Percentiles rank a stretch among this genome's conserved stretches.
phyloP scores from a whole-genome alignment of 2,329 filamentous ascomycete species.

The Neofusicoccum laricinum region DNA sequence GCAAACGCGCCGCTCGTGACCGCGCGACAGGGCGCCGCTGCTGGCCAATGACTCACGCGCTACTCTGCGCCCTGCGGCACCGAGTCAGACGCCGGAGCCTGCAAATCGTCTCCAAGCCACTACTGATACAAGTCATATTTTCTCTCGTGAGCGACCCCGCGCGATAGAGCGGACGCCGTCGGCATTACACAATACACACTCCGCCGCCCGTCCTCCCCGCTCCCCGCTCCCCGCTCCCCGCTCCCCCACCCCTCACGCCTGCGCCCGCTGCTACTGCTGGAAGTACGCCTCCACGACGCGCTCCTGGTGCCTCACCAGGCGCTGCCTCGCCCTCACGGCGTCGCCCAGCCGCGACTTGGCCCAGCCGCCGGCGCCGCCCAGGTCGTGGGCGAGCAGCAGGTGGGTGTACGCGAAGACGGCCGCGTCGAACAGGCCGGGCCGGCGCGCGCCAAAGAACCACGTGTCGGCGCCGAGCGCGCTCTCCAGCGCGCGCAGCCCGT shows the following conservation, averaged over 20 bases:
- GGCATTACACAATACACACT: background rate
- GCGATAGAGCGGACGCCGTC: background rate
- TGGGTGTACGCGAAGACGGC: constrained; percentile 87
- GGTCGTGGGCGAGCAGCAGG: constrained; percentile 64
- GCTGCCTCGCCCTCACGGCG: constrained; percentile 55
- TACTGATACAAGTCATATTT: constrained; percentile 2
- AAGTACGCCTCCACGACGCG: constrained; percentile 55
- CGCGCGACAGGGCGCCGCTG: background rate
- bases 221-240: background rate
- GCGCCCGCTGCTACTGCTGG: constrained; percentile 19
- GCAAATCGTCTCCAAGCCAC: background rate
- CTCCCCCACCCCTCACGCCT: background rate
- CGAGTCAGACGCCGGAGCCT: background rate
- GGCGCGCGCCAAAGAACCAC: constrained; percentile 59
- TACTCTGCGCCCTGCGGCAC: background rate
- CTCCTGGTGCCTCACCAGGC: constrained; percentile 64
- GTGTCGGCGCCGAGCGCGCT: constrained; percentile 54
- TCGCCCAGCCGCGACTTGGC: constrained; percentile 58
- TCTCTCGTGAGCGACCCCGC: background rate
- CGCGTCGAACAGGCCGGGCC: constrained; percentile 79
- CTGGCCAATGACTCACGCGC: constrained; percentile 12
- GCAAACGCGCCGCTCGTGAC: constrained; percentile 7
- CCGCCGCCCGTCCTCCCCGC: too few relatives aligned
- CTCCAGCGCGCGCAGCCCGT: constrained; percentile 62
- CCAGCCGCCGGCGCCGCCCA: constrained; percentile 56